Percentiles rank a stretch among this genome's conserved stretches.
phyloP scores from a whole-genome alignment of 495 filamentous ascomycete genomes.

The Penicillium lagena region DNA sequence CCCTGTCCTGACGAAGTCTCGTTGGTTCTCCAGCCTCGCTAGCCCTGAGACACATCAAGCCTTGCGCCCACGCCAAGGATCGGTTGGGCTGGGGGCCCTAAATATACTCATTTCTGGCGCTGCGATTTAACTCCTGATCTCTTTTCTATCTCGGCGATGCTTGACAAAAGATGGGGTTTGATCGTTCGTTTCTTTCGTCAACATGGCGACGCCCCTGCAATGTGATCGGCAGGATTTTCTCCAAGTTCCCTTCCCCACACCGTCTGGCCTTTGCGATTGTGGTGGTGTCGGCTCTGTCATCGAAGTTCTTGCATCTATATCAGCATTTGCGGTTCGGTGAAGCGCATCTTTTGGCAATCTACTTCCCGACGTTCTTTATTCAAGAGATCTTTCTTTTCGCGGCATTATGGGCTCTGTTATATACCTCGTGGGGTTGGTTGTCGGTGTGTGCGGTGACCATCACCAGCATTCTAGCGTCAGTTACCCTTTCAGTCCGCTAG shows the following conservation, averaged over 20 bases:
- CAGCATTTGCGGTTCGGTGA: conserved; percentile 7
- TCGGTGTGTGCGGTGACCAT: background rate
- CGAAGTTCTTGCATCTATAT: conserved; percentile 12
- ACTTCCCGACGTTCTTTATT: conserved; percentile 16
- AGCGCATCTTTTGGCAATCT: conserved; percentile 8
- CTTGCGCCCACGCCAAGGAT: too few species aligned
- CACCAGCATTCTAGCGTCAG: conserved; percentile 5
- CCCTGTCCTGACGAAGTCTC: too few species aligned
- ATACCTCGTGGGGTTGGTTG: conserved; percentile 5
- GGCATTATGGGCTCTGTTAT: conserved; percentile 10
- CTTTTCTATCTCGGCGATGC: too few species aligned
- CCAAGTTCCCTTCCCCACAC: background rate
- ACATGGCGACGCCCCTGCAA: too few species aligned
- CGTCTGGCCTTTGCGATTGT: conserved; percentile 12
- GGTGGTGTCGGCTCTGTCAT: conserved; percentile 10
- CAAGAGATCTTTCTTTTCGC: conserved; percentile 7
- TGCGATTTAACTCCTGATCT: too few species aligned
- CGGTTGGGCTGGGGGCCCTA: too few species aligned
- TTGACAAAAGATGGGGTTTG: too few species aligned
- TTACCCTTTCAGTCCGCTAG: background rate
- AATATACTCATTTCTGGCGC: too few species aligned
- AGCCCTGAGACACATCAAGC: too few species aligned
- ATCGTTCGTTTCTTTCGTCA: too few species aligned
- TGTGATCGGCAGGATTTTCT: too few species aligned
- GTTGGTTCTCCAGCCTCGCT: too few species aligned